Evolutionary conservation across 768 basidiomycete species (phyloP).

Genomic region (Podaxis mareebaensis): DNA sequence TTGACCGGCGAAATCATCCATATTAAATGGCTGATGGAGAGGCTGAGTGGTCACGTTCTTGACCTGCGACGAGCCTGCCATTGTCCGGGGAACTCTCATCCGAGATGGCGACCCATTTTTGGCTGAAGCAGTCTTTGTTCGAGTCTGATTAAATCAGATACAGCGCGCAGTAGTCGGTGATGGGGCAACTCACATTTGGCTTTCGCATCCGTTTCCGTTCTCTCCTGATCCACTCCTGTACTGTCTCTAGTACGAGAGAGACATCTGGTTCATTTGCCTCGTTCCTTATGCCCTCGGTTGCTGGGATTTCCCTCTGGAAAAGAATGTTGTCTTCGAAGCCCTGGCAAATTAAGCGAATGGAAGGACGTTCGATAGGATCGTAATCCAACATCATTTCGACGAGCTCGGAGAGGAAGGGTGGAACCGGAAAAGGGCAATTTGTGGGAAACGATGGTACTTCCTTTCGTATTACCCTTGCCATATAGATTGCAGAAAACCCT

Average conservation of each 20-base stretch:
- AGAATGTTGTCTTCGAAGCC: background rate
- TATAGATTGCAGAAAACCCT: background rate
- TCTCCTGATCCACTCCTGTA: background rate
- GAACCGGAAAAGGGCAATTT: background rate
- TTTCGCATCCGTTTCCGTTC: background rate
- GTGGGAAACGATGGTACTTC: background rate
- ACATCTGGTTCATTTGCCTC: background rate
- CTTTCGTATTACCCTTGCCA: background rate
- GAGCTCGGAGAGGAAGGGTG: background rate
- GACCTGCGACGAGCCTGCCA: background rate
- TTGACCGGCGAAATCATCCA: background rate
- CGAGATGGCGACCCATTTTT: background rate
- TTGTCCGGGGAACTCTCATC: background rate
- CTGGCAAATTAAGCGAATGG: background rate
- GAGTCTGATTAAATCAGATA: background rate
- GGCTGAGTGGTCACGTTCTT: background rate
- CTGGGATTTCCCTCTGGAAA: background rate
- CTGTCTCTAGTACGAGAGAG: background rate
- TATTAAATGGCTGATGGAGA: background rate
- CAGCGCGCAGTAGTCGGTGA: too few relatives aligned
- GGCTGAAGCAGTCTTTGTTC: background rate
- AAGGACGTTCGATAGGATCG: background rate
- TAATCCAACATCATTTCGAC: conserved; percentile 2
- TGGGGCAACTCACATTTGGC: background rate
- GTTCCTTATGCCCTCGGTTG: background rate